Conservation (phyloP, 345 rosid species). For the Luvunga scandens region DNA sequence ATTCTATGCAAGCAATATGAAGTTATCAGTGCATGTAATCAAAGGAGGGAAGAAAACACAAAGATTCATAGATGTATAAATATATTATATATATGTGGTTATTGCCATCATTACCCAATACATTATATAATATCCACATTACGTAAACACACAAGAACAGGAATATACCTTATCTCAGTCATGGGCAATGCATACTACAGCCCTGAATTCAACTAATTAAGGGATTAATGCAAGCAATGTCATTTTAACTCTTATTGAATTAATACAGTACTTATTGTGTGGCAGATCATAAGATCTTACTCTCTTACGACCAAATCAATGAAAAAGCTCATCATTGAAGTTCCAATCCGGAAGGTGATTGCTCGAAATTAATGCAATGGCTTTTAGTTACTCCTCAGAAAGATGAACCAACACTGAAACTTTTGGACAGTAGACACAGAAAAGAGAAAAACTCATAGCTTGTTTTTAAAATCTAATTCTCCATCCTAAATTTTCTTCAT, state of each 20-base stretch:
- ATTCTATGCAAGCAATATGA: background rate
- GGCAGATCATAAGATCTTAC: background rate
- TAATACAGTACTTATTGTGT: background rate
- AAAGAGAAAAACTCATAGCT: background rate
- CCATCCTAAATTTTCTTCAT: background rate
- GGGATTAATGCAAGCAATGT: background rate
- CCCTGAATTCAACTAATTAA: background rate
- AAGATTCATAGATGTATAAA: background rate
- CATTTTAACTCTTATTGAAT: background rate
- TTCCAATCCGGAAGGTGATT: background rate
- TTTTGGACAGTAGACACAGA: background rate
- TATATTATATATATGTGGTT: background rate
- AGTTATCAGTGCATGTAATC: background rate
- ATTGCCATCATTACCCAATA: background rate
- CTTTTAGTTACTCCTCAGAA: background rate
- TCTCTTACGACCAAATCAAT: background rate
- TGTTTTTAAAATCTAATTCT: background rate
- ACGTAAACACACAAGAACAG: background rate
- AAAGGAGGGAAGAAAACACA: background rate
- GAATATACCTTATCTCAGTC: background rate
- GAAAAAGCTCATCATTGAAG: background rate
- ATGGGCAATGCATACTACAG: background rate
- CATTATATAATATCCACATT: background rate
- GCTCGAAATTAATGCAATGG: background rate
- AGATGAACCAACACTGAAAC: background rate